These are phyloP conservation scores for Martiniozyma asiatica DNA, from an alignment of 1,139 yeast genomes.

Conservation along the genomic window DNA sequence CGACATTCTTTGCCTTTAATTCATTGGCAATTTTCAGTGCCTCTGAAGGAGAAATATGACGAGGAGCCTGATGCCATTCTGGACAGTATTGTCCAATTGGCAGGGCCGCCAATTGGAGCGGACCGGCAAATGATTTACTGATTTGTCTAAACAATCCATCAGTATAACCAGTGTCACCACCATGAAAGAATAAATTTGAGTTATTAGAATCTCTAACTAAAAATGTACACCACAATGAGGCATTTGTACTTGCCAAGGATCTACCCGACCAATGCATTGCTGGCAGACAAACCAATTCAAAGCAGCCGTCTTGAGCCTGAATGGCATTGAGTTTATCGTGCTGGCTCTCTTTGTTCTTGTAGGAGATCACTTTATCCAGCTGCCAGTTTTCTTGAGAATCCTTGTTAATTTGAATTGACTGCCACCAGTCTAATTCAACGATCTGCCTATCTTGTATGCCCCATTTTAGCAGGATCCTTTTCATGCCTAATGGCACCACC, in stretches of 20 bases:
- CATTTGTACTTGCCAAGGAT: constrained; percentile 62
- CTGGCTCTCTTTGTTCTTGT: constrained; percentile 9
- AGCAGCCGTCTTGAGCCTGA: constrained; percentile 31
- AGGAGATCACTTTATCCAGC: too few species aligned
- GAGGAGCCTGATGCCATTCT: constrained; percentile 83
- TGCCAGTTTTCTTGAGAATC: too few species aligned
- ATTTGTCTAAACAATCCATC: constrained; percentile 57
- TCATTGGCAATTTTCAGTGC: constrained; percentile 57
- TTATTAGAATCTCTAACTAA: constrained; percentile 51
- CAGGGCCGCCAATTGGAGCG: constrained; percentile 54
- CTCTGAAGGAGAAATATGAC: constrained; percentile 79
- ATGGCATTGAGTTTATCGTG: too few species aligned
- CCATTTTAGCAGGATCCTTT: constrained; percentile 39
- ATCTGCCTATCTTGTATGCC: constrained; percentile 37
- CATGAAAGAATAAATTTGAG: constrained; percentile 75
- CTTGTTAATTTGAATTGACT: constrained; percentile 27
- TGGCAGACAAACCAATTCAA: constrained; percentile 80
- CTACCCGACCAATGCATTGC: constrained; percentile 98
- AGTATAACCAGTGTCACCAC: constrained; percentile 90
- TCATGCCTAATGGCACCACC: constrained; percentile 80
- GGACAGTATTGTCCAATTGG: constrained; percentile 97
- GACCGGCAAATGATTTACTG: constrained; percentile 51
- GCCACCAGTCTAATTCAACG: constrained; percentile 92
- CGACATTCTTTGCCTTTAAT: constrained; percentile 46
- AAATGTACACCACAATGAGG: constrained; percentile 82